Evolutionary conservation across 2,329 filamentous ascomycete species (phyloP).

Genomic region (Dichotomopilus funicola): DNA sequence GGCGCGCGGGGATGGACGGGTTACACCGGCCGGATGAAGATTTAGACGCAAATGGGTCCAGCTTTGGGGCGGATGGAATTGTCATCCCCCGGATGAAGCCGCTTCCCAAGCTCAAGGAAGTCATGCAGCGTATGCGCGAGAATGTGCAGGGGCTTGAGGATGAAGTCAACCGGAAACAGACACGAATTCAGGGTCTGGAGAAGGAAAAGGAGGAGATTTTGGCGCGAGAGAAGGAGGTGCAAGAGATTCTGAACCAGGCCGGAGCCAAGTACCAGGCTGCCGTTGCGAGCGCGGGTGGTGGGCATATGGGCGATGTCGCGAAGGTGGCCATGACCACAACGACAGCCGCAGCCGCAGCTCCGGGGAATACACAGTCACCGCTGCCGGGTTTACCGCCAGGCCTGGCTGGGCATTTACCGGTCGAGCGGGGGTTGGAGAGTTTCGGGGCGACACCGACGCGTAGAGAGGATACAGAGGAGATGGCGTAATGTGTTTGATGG

Average conservation of each 20-base stretch:
- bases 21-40: slow-evolving; percentile 44
- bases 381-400: slow-evolving; percentile 25
- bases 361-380: slow-evolving; percentile 24
- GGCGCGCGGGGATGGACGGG: slow-evolving; percentile 77
- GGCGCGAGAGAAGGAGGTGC: slow-evolving; percentile 69
- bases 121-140: slow-evolving; percentile 56
- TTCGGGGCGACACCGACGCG: slow-evolving; percentile 39
- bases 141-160: slow-evolving; percentile 58
- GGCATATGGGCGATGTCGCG: slow-evolving; percentile 14
- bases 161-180: slow-evolving; percentile 53
- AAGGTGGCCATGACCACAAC: slow-evolving; percentile 11
- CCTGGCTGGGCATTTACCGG: slow-evolving; percentile 24
- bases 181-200: slow-evolving; percentile 58
- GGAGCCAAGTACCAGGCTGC: slow-evolving; percentile 55
- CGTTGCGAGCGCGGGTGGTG: slow-evolving; percentile 27
- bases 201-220: slow-evolving; percentile 63
- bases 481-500: neutral
- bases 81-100: slow-evolving; percentile 63
- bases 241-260: slow-evolving; percentile 72
- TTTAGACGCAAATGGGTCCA: slow-evolving; percentile 30
- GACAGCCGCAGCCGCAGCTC: too few species aligned
- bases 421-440: slow-evolving; percentile 41
- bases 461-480: slow-evolving; percentile 23
- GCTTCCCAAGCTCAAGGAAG: slow-evolving; percentile 65
- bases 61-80: slow-evolving; percentile 30